Evolutionary conservation across 495 filamentous ascomycete species (phyloP).

Genomic region (Bombardia bombarda): DNA sequence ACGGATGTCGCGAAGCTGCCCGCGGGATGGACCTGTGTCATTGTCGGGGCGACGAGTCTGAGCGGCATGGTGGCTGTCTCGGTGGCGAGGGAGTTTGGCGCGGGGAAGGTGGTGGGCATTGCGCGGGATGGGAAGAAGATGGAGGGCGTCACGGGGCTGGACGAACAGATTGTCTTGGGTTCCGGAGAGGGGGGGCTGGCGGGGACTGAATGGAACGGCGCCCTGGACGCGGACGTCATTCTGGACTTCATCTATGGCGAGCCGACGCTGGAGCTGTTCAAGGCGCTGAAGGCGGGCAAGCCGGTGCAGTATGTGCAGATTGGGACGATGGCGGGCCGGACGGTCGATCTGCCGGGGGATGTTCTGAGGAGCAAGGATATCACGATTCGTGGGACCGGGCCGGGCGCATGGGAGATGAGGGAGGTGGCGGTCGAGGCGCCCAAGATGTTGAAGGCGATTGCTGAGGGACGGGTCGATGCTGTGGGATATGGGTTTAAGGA

Average conservation of each 20-base stretch:
- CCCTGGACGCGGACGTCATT: neutral
- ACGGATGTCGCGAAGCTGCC: neutral
- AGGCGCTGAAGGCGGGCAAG: neutral
- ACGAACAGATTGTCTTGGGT: neutral
- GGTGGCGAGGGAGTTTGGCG: neutral
- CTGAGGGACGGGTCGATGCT: neutral
- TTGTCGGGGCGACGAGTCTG: neutral
- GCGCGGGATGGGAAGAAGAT: neutral
- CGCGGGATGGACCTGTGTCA: neutral
- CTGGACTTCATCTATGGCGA: neutral
- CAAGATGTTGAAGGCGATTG: neutral
- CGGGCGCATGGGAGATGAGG: neutral
- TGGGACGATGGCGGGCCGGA: neutral
- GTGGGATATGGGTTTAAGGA: neutral
- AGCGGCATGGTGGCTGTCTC: neutral
- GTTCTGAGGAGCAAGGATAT: neutral
- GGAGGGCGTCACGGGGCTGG: neutral
- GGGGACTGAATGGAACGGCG: neutral
- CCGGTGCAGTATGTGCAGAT: conserved; percentile 1
- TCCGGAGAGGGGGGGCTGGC: neutral
- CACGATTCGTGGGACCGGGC: neutral
- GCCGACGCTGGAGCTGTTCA: neutral
- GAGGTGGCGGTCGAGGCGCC: neutral
- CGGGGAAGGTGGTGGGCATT: neutral
- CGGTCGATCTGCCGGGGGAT: neutral